A percentile compares a stretch with the other conserved stretches of the same genome.
Evolutionary conservation across 331 rosid species (phyloP).

Genomic region (Spiraea crenata): DNA sequence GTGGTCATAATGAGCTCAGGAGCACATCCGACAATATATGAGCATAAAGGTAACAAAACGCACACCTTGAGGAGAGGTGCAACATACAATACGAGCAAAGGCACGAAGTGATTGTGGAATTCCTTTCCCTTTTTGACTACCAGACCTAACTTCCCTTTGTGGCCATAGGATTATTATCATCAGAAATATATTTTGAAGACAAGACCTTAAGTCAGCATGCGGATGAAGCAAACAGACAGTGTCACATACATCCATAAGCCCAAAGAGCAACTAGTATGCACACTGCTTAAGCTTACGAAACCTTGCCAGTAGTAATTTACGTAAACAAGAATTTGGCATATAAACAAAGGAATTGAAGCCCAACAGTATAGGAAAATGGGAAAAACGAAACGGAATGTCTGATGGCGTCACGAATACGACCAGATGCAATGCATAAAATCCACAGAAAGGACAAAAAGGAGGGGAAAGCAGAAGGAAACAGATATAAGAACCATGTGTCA

Average conservation of each 20-base stretch:
- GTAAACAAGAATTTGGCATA: not conserved
- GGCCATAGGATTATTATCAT: not conserved
- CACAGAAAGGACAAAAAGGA: not conserved
- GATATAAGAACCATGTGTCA: not conserved
- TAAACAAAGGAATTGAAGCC: not conserved
- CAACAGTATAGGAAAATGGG: not conserved
- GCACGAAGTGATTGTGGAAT: slow-evolving; percentile 84
- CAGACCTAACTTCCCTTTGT: slow-evolving; percentile 60
- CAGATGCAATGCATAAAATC: too few relatives aligned
- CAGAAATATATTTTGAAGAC: slow-evolving; percentile 3
- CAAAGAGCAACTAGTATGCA: not conserved
- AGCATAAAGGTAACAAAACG: not conserved
- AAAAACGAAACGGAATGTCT: not conserved
- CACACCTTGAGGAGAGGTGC: slow-evolving; percentile 58
- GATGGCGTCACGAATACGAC: not conserved
- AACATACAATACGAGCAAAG: slow-evolving; percentile 63
- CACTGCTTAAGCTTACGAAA: not conserved
- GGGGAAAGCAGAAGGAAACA: not conserved
- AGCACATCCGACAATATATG: not conserved
- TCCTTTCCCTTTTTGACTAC: slow-evolving; percentile 63
- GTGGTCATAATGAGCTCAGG: not conserved
- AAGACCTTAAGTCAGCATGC: not conserved
- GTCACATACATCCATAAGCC: not conserved
- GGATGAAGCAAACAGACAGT: not conserved
- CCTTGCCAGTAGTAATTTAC: not conserved